A percentile compares a stretch with the other conserved stretches of the same genome.
Evolutionary conservation across 108 stramenopile genomes (phyloP).

Genomic region (Conticribra guillardii): DNA sequence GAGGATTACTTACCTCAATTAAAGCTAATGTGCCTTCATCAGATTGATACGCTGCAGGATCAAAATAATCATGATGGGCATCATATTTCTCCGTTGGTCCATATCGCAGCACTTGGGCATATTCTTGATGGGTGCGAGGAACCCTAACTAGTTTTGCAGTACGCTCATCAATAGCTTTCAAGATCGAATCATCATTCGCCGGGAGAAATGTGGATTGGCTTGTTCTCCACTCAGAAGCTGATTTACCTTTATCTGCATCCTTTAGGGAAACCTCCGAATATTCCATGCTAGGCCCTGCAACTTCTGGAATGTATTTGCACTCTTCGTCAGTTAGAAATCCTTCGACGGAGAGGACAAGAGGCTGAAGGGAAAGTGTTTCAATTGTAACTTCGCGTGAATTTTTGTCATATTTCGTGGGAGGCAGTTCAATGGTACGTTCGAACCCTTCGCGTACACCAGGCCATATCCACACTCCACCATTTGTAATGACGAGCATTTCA

Average conservation of each 20-base stretch:
- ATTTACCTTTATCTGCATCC: conserved; percentile 85
- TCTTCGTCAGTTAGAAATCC: conserved; percentile 78
- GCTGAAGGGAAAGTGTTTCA: conserved; percentile 60
- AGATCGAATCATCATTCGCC: conserved; percentile 32
- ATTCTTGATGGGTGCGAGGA: conserved; percentile 74
- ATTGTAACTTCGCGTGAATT: conserved; percentile 38
- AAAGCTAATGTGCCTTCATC: conserved; percentile 40
- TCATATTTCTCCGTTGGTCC: conserved; percentile 74
- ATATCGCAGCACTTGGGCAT: conserved; percentile 75
- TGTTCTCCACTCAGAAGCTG: conserved; percentile 89
- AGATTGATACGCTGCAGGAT: conserved; percentile 53
- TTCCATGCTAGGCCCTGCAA: conserved; percentile 65
- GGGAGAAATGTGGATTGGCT: conserved; percentile 76
- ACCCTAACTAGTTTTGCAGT: conserved; percentile 70
- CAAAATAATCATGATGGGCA: conserved; percentile 83
- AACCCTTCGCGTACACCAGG: conserved; percentile 75
- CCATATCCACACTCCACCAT: conserved; percentile 78
- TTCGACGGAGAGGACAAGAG: conserved; percentile 67
- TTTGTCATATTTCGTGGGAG: conserved; percentile 15
- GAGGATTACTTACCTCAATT: too few species aligned
- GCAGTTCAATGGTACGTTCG: conserved; percentile 42
- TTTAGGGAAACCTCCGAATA: conserved; percentile 80
- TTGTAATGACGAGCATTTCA: conserved; percentile 58
- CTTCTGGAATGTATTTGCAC: conserved; percentile 73
- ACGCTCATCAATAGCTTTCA: conserved; percentile 63